Evolutionary conservation across 202 grass and related monocot species (phyloP).

Genomic region (Carex sylvatica): DNA sequence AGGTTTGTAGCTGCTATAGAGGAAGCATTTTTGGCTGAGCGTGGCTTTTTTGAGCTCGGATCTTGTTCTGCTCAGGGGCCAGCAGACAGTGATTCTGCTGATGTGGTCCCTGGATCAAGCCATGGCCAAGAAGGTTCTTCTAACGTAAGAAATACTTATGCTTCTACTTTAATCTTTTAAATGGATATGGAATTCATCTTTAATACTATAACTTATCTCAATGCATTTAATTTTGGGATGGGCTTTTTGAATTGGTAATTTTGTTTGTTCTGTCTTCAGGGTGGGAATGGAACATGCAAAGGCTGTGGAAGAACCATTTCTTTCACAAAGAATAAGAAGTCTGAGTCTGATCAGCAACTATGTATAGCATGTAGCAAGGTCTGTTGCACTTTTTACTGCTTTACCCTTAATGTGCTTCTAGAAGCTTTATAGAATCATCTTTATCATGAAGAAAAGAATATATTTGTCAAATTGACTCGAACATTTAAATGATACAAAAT

Average conservation of each 20-base stretch:
- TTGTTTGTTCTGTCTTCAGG: neutral
- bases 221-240: neutral
- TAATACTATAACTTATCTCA: no score
- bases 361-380: slow-evolving; percentile 15
- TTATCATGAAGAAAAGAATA: neutral
- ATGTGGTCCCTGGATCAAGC: slow-evolving; percentile 36
- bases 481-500: neutral
- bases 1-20: slow-evolving; percentile 75
- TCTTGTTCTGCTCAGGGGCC: slow-evolving; percentile 25
- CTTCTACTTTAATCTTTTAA: slow-evolving; percentile 11
- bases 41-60: slow-evolving; percentile 53
- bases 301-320: slow-evolving; percentile 8
- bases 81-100: slow-evolving; percentile 34
- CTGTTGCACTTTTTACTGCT: neutral
- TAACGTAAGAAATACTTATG: neutral
- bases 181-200: neutral
- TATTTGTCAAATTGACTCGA: neutral
- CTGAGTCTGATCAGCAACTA: neutral
- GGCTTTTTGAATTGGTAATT: neutral
- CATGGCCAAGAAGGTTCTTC: slow-evolving; percentile 38
- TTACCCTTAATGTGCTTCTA: neutral
- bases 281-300: neutral
- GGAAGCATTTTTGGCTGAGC: slow-evolving; percentile 81
- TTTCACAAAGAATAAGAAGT: neutral
- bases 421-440: neutral